A percentile compares a stretch with the other conserved stretches of the same genome.
These are phyloP conservation scores for Boletus huronensis DNA, from an alignment of 768 basidiomycete species.

Conservation along the genomic window DNA sequence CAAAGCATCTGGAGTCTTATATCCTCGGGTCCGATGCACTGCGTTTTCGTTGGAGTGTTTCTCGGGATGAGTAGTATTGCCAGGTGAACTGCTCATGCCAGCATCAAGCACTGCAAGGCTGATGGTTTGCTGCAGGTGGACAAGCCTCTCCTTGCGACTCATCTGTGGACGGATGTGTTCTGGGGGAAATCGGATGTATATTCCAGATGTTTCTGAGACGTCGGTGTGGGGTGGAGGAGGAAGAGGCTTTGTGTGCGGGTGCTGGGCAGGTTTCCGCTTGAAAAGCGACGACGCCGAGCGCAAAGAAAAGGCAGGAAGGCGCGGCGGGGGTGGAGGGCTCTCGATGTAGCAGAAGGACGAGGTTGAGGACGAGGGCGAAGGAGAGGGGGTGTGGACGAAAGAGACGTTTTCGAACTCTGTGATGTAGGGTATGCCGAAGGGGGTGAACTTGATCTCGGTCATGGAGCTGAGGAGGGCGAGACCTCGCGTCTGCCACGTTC, in stretches of 20 bases:
- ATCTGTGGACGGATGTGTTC: not conserved
- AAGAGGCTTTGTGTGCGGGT: constrained; percentile 14
- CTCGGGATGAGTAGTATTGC: constrained; percentile 1
- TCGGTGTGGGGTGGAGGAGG: constrained; percentile 14
- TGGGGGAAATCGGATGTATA: constrained; percentile 24
- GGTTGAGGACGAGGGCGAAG: constrained; percentile 13
- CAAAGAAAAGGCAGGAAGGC: constrained; percentile 13
- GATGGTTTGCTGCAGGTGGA: constrained; percentile 35
- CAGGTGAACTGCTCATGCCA: constrained; percentile 38
- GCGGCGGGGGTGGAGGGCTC: constrained; percentile 13
- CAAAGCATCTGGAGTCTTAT: constrained; percentile 28
- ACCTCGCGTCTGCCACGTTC: constrained; percentile 7
- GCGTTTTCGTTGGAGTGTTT: not conserved
- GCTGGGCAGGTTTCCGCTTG: constrained; percentile 16
- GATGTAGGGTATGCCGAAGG: constrained; percentile 30
- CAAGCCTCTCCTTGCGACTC: constrained; percentile 22
- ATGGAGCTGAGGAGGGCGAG: constrained; percentile 9
- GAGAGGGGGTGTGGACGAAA: not conserved
- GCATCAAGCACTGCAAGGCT: constrained; percentile 36
- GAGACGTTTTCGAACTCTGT: constrained; percentile 31
- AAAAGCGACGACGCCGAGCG: constrained; percentile 24
- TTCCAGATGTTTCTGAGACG: constrained; percentile 16
- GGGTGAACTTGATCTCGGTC: constrained; percentile 28
- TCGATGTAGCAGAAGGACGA: constrained; percentile 31
- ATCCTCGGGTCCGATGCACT: constrained; percentile 4